Conservation (phyloP, 495 filamentous ascomycete species). For the Xanthoparmelia taractica region DNA sequence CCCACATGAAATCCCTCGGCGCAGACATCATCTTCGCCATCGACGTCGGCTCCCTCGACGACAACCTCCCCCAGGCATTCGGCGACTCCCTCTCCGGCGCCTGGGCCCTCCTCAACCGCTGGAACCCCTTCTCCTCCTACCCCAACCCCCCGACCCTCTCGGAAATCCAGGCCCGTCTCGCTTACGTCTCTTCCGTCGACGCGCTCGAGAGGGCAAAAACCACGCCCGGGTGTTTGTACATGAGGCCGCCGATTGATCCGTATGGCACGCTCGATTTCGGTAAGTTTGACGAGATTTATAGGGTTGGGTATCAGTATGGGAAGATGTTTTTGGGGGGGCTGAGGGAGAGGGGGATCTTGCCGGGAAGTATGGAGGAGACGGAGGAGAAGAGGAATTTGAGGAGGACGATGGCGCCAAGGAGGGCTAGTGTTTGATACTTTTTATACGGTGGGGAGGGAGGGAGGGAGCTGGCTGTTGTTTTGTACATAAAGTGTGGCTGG, state of each 20-base stretch:
- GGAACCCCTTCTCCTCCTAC: slow-evolving; percentile 84
- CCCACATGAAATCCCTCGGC: slow-evolving; percentile 92
- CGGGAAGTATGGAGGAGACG: slow-evolving; percentile 38
- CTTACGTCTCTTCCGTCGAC: slow-evolving; percentile 89
- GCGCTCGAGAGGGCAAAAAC: slow-evolving; percentile 89
- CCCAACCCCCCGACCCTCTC: slow-evolving; percentile 91
- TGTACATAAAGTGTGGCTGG: too few relatives aligned
- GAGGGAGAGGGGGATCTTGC: slow-evolving; percentile 65
- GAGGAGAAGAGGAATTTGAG: slow-evolving; percentile 84
- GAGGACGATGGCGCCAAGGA: slow-evolving; percentile 85
- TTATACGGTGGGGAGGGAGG: neutral
- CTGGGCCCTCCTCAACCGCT: slow-evolving; percentile 88
- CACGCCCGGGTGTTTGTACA: slow-evolving; percentile 81
- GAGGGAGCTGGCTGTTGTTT: too few relatives aligned
- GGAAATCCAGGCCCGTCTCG: slow-evolving; percentile 89
- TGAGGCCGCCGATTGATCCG: slow-evolving; percentile 87
- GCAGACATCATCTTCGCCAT: slow-evolving; percentile 92
- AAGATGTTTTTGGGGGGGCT: slow-evolving; percentile 66
- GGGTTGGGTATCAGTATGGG: slow-evolving; percentile 79
- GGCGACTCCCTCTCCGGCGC: slow-evolving; percentile 92
- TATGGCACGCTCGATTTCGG: slow-evolving; percentile 94
- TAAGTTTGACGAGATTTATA: slow-evolving; percentile 95
- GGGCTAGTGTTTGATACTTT: slow-evolving; percentile 87
- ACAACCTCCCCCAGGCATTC: slow-evolving; percentile 81
- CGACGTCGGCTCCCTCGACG: slow-evolving; percentile 86